Percentiles rank a stretch among this genome's conserved stretches.
Evolutionary conservation across 805 yeast species (phyloP).

Genomic region (Ascoidea rubescens): DNA sequence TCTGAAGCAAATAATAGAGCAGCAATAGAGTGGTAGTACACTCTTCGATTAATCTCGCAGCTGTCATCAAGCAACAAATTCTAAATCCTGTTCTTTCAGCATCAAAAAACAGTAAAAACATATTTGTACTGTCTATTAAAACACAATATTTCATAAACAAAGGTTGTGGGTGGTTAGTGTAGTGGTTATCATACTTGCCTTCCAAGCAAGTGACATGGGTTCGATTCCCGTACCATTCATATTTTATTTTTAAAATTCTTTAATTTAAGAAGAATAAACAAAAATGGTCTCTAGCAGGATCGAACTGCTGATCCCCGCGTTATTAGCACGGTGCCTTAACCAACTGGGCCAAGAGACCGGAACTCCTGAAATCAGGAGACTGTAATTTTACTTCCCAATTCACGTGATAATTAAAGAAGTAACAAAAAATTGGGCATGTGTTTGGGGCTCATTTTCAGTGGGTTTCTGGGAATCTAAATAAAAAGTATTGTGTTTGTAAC

Average conservation of each 20-base stretch:
- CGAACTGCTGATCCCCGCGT: slow-evolving; percentile 61
- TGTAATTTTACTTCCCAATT: too few species aligned
- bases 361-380: too few species aligned
- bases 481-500: too few species aligned
- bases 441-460: too few species aligned
- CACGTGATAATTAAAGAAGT: too few species aligned
- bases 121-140: too few species aligned
- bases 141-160: too few species aligned
- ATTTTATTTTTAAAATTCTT: too few species aligned
- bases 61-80: not conserved
- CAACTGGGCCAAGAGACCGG: slow-evolving; percentile 32
- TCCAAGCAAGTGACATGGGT: slow-evolving; percentile 92
- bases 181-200: slow-evolving; percentile 88
- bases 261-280: slow-evolving; percentile 63
- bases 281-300: slow-evolving; percentile 69
- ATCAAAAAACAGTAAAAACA: too few species aligned
- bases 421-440: too few species aligned
- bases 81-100: too few species aligned
- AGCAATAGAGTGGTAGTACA: not conserved
- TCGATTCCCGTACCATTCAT: slow-evolving; percentile 51
- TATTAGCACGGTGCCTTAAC: slow-evolving; percentile 30
- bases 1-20: not conserved
- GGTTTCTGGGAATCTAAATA: too few species aligned
- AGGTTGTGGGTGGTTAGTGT: slow-evolving; percentile 89
- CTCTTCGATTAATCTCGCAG: not conserved